These are phyloP conservation scores for Bothriochloa decipiens DNA, from an alignment of 176 grass and related monocot genomes.

Conservation along the genomic window DNA sequence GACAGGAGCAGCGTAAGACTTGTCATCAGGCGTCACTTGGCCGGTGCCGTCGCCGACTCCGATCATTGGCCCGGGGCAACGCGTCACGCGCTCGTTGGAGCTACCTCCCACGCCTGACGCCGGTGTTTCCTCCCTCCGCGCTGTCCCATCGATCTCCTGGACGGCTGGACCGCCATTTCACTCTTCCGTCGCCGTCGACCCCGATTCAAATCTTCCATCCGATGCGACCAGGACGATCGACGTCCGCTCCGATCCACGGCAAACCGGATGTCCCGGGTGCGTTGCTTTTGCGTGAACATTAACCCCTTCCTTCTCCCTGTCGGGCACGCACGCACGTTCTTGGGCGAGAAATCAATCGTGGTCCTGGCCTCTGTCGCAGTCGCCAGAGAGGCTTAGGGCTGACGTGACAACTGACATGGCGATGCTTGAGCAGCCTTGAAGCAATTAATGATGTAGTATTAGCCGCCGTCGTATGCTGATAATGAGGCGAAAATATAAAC, in stretches of 20 bases:
- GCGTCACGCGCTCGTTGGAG: background rate
- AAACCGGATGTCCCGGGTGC: background rate
- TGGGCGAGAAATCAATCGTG: background rate
- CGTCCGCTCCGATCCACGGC: background rate
- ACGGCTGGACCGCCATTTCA: constrained; percentile 1
- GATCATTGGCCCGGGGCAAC: background rate
- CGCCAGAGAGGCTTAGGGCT: background rate
- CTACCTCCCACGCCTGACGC: background rate
- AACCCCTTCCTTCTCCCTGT: background rate
- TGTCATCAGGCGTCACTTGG: background rate
- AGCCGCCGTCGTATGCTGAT: constrained; percentile 5
- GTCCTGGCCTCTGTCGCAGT: background rate
- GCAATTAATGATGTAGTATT: constrained; percentile 12
- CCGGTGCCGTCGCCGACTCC: background rate
- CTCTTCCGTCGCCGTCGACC: constrained; percentile 29
- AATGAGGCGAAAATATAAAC: background rate
- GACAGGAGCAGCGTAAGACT: background rate
- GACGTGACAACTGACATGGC: constrained; percentile 21
- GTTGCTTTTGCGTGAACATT: constrained; percentile 46
- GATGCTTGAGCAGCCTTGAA: constrained; percentile 31
- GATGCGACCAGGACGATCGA: constrained; percentile 22
- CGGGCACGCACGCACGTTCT: background rate
- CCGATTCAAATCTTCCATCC: background rate
- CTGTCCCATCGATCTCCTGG: background rate
- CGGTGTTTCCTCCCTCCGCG: background rate